These are phyloP conservation scores for Sporisorium scitamineum DNA, from an alignment of 1,284 basidiomycete genomes.

Conservation along the genomic window DNA sequence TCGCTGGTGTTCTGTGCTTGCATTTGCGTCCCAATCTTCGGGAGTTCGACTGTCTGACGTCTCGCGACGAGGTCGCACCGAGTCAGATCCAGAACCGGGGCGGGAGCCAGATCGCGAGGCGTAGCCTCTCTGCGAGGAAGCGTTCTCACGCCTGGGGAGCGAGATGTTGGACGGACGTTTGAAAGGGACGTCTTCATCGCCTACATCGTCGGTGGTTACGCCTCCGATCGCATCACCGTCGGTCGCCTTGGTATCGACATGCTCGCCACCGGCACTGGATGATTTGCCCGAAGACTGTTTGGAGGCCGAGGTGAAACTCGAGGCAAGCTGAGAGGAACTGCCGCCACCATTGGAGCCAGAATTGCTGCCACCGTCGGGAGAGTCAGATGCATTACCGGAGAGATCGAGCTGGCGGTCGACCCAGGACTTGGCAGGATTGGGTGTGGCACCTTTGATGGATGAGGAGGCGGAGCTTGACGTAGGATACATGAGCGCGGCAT, in stretches of 20 bases:
- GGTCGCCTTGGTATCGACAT: constrained; percentile 16
- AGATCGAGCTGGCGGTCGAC: constrained; percentile 43
- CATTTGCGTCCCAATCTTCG: constrained; percentile 34
- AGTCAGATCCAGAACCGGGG: constrained; percentile 28
- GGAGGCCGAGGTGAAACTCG: constrained; percentile 39
- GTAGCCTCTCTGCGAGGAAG: constrained; percentile 8
- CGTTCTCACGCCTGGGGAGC: constrained; percentile 12
- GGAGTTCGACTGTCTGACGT: constrained; percentile 26
- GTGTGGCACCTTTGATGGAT: constrained; percentile 2
- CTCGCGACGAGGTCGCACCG: constrained; percentile 12
- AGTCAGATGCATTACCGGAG: constrained; percentile 36
- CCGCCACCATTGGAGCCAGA: constrained; percentile 33
- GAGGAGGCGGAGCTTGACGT: constrained; percentile 5
- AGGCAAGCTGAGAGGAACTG: constrained; percentile 36
- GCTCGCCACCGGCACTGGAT: constrained; percentile 25
- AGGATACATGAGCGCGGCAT: constrained; percentile 23
- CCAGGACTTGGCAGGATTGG: constrained; percentile 32
- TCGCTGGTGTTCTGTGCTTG: constrained; percentile 47
- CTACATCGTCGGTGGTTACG: constrained; percentile 27
- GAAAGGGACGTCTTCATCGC: constrained; percentile 21
- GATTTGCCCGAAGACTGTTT: constrained; percentile 46
- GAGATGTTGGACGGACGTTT: constrained; percentile 23
- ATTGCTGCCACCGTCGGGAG: constrained; percentile 44
- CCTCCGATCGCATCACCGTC: constrained; percentile 21
- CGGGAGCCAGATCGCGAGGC: constrained; percentile 19